Evolutionary conservation across 495 filamentous ascomycete species (phyloP), one percentile per base, ranked within the genome.

Genomic region (Collariella sp.): DNA sequence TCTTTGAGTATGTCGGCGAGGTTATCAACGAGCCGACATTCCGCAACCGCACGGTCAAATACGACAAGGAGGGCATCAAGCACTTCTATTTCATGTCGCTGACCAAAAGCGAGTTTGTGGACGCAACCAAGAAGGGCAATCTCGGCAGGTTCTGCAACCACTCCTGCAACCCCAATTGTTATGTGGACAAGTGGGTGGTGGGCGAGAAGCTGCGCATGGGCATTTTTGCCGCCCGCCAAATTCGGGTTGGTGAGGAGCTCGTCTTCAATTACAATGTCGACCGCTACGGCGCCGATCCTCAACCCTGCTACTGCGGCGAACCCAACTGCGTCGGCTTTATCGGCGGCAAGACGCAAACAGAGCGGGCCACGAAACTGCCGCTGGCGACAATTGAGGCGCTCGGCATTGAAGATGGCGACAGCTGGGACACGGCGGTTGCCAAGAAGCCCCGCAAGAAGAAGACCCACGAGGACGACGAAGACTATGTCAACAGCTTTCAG

Each of bases 261-360:
- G 90, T 95, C n/a, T 99, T 99, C 76, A 96, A 99, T 74, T 99
- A 99, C 79, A 99, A 99, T 59, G 93, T 99, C 50, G 93, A 99
- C 67, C 84, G 93, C 54, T 99, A 99, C 63, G 93, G 93, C 54
- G 91, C 93, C 31, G 89, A 97, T 62, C 91, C 93, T 46, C 91
- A 96, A 69, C 88, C 86, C 11, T 99, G 93, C 70, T 97, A 96
- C 66, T 99, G 93, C 70, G 90, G 83, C 52, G 93, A 99, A 69
- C 76, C 85, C 6, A 97, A 96, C 66, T 99, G 93, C 71, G 86
- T 88, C 13, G 93, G 93, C 40, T 96, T 89, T 70, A 96, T 99
- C 56, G 93, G 93, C 55, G 93, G 93, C 52, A 93, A 91, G 70
- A 97, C 93, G 5, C 93, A 99, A 72, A 99, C 94, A 0, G 91